phyloP scores from a whole-genome alignment of 2,329 filamentous ascomycete species.

The Claviceps sp. region DNA sequence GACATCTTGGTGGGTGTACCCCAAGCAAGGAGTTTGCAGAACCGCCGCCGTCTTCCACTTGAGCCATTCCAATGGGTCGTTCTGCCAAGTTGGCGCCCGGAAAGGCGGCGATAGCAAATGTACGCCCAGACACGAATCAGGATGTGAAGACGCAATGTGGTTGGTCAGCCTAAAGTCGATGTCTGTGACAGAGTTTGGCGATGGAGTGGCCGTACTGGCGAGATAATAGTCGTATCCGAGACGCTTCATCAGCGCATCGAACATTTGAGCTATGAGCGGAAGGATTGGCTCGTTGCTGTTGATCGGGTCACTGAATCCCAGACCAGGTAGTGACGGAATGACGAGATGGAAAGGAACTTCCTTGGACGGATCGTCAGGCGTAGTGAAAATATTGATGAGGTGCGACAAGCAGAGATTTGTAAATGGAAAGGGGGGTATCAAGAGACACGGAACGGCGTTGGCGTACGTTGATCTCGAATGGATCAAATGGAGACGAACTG shows the following conservation, averaged over 20 bases:
- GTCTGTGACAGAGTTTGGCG: slow-evolving; percentile 28
- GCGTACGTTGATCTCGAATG: slow-evolving; percentile 40
- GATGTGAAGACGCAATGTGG: slow-evolving; percentile 32
- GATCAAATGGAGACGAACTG: slow-evolving; percentile 49
- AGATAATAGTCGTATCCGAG: slow-evolving; percentile 47
- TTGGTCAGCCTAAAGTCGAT: slow-evolving; percentile 39
- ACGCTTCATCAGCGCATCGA: slow-evolving; percentile 45
- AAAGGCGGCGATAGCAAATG: slow-evolving; percentile 48
- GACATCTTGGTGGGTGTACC: slow-evolving; percentile 42
- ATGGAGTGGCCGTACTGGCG: slow-evolving; percentile 38
- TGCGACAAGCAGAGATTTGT: slow-evolving; percentile 47
- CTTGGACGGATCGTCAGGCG: slow-evolving; percentile 31
- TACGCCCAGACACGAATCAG: slow-evolving; percentile 40
- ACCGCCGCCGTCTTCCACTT: slow-evolving; percentile 42
- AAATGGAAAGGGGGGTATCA: slow-evolving; percentile 53
- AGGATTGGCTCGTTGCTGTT: slow-evolving; percentile 35
- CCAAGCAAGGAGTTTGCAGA: slow-evolving; percentile 36
- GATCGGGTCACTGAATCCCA: slow-evolving; percentile 54
- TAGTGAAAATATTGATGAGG: slow-evolving; percentile 38
- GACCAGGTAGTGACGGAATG: slow-evolving; percentile 49
- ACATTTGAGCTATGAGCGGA: slow-evolving; percentile 37
- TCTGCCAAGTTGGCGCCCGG: slow-evolving; percentile 29
- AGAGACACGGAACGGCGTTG: slow-evolving; percentile 47
- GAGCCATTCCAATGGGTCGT: slow-evolving; percentile 33
- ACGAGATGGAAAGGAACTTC: slow-evolving; percentile 51